Base-by-base conservation (phyloP, 495 filamentous ascomycete genomes). In the Hyphodiscus hymeniophilus region DNA sequence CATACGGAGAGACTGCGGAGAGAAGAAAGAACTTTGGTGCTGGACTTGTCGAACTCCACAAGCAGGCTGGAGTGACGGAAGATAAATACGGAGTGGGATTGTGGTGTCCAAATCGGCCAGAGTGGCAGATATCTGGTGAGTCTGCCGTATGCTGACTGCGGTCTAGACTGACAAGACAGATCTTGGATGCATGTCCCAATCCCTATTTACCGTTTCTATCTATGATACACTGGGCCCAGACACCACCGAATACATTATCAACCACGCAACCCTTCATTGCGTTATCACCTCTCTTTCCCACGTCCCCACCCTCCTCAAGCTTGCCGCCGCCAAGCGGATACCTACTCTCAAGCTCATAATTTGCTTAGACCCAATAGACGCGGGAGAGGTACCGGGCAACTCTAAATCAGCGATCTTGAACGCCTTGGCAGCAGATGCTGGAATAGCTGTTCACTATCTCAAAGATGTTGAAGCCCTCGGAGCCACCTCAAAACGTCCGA, bases 201-300 rank as follows among this genome's bases (percentile, higher is more conserved):
- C 84, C 16, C 76, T 96, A 28, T 97, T 73, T 65, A 85, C 85
- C 21, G 89, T 97, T 48, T 95, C 91, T 12, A 84, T 98, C 33
- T 98, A 98, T 70, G 92, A 98, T 66, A 95, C 92, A 12, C 75
- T 98, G 16, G 90, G 92, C 15, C 77, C 92, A 26, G 84, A 92
- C 56, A 76, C 89, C 12, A 88, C 87, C 33, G 89, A 96, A 68
- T 97, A 87, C 63, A 96, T 98, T 62, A 85, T 95, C 64, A 94
- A 90, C 62, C 92, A 98, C 63, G 79, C 87, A 38, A 72, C 79
- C 32, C 66, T 98, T 36, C 66, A 67, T 48, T 86, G 81, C 59
- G 80, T 98, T 32, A 79, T 84, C 51, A 82, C 87, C 38, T 88
- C 83, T 43, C 69, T 96, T 17, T 81, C 81, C 33, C 92, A 98